Base-by-base conservation (phyloP, 208 protist genomes). In the Herpetomonas tarakana region DNA sequence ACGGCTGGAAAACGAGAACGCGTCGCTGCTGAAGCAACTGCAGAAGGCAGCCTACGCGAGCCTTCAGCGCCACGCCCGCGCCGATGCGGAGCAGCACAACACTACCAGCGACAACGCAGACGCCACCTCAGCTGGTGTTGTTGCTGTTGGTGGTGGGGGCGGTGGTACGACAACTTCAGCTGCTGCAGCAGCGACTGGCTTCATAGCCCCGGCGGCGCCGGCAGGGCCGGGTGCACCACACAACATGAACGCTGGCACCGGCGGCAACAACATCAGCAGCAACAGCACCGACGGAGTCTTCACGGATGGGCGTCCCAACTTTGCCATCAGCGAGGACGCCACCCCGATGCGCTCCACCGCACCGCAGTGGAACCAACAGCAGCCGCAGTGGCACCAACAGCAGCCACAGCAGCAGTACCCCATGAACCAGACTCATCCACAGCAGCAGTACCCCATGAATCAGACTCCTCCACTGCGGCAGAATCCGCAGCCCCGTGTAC, bases 11-110 rank as follows among this genome's bases (percentile, higher is more conserved):
- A 58, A 62, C 26, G 78, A 81, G 41, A 78, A 74, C 24, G 35
- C 50, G 2, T 71, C 65, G 0, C 62, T 86, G 2, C 60, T 75
- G 69, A 76, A 74, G 54, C 58, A 73, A 26, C 52, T 85, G 19
- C 68, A 65, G 66, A 22, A 68, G 11, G 22, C 67, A 24, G 61
- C 65, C 6, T 51, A 65, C 22, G 67, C 66, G 22, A 62, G 56
- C 18, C 65, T 73, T 24, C 65, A 68, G 27, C 72, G 72, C 19
- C 46, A 58, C 35, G 35, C 35, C 6, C 35, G 35, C 9, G 35
- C 9, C 35, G 35, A n/a, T n/a, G 14, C 61, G 65, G 3, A 49
- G 53, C 51, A 44, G 11, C 24, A 66, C 27, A 58, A 38, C 26
- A 7, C 18, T 39, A n/a, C n/a, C 29, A 12, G 4, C 28, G 21